phyloP scores from a whole-genome alignment of 371 early-diverging fungal species.

The Mucor circinelloides region DNA sequence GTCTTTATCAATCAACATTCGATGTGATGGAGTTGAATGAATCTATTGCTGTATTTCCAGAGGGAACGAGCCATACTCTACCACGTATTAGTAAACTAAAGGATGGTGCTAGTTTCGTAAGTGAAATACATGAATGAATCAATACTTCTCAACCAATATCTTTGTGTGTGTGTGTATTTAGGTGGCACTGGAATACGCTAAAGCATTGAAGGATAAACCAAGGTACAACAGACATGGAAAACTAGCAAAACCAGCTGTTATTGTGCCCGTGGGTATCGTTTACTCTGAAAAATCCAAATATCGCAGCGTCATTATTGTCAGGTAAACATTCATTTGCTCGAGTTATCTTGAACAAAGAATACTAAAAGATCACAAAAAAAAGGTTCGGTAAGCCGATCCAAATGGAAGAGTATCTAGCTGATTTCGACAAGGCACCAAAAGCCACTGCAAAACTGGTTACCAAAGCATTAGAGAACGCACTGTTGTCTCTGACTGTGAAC shows the following conservation, averaged over 20 bases:
- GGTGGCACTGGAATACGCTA: conserved; percentile 12
- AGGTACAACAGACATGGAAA: not conserved
- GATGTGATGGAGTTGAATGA: conserved; percentile 30
- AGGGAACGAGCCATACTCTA: conserved; percentile 33
- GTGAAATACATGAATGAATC: not conserved
- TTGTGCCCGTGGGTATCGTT: conserved; percentile 32
- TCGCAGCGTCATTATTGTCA: conserved; percentile 27
- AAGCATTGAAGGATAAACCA: not conserved
- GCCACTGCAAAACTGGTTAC: conserved; percentile 31
- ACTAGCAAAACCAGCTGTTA: conserved; percentile 3
- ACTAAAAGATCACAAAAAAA: not conserved
- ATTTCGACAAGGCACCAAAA: conserved; percentile 23
- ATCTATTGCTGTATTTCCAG: conserved; percentile 37
- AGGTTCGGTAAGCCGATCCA: conserved; percentile 37
- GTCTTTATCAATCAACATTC: conserved; percentile 28
- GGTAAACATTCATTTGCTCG: conserved; percentile 3
- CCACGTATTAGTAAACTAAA: conserved; percentile 18
- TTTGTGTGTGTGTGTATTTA: too few relatives aligned
- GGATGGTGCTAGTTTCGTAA: conserved; percentile 25
- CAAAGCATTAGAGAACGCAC: conserved; percentile 15
- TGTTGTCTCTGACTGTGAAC: conserved; percentile 19
- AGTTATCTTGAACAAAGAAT: too few relatives aligned
- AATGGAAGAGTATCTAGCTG: conserved; percentile 17
- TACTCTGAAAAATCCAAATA: conserved; percentile 38
- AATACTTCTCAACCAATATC: too few relatives aligned